Percentiles rank a stretch among this genome's conserved stretches.
phyloP scores from a whole-genome alignment of 257 asterid species.

The Lycium barbarum region DNA sequence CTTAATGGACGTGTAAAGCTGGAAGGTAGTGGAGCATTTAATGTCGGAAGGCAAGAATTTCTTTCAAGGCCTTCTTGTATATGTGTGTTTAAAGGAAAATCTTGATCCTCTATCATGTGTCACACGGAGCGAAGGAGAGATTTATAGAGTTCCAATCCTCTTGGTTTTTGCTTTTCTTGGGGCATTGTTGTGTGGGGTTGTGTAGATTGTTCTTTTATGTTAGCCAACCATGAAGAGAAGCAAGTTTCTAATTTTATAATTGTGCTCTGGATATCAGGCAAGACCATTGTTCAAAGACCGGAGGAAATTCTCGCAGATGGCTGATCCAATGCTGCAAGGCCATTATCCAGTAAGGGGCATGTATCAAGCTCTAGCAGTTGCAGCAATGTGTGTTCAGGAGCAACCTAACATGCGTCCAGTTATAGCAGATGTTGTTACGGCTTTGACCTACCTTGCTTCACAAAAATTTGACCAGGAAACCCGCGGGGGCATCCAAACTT shows the following conservation, averaged over 20 bases:
- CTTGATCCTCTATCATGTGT: not conserved
- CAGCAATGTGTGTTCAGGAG: conserved; percentile 94
- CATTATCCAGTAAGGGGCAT: conserved; percentile 78
- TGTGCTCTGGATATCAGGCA: conserved; percentile 55
- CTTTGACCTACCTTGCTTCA: conserved; percentile 75
- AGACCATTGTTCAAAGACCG: conserved; percentile 85
- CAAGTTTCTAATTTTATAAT: conserved; percentile 4
- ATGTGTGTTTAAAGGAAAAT: conserved; percentile 3
- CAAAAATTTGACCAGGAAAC: conserved; percentile 61
- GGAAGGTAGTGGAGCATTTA: not conserved
- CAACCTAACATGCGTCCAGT: conserved; percentile 76
- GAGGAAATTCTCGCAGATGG: conserved; percentile 72
- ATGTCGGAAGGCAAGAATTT: not conserved
- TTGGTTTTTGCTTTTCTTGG: not conserved
- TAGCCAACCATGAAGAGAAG: not conserved
- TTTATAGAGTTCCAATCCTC: not conserved
- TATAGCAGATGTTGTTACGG: conserved; percentile 90
- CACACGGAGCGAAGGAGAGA: not conserved
- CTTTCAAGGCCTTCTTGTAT: not conserved
- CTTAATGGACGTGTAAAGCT: not conserved
- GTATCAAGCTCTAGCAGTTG: conserved; percentile 85
- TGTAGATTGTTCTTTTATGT: not conserved
- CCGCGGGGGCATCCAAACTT: conserved; percentile 48
- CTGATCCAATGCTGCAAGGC: conserved; percentile 85
- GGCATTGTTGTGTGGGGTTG: not conserved